Evolutionary conservation across 345 rosid species (phyloP).

Genomic region (Rhizophora apiculata): DNA sequence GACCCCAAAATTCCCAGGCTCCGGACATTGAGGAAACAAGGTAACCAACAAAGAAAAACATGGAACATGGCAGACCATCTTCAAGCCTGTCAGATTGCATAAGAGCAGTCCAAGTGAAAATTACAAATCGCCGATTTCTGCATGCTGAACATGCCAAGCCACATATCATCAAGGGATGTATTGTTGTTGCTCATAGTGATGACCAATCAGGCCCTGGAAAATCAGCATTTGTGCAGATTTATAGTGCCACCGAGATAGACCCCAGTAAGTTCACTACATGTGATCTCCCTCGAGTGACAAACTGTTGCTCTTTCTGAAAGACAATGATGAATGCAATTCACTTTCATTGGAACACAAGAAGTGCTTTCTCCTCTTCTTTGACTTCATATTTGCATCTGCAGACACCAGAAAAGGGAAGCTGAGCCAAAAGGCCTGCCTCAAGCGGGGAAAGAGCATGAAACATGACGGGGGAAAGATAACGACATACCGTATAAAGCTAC

Average conservation of each 20-base stretch:
- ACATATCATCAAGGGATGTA: conserved; percentile 33
- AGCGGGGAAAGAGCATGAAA: conserved; percentile 35
- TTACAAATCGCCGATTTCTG: neutral
- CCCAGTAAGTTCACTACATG: conserved; percentile 33
- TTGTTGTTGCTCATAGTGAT: conserved; percentile 30
- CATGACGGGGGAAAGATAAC: conserved; percentile 24
- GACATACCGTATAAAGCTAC: conserved; percentile 32
- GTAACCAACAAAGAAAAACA: neutral
- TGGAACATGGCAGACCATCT: conserved; percentile 4
- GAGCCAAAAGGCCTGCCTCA: conserved; percentile 40
- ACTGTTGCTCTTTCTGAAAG: neutral
- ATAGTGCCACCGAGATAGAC: conserved; percentile 42
- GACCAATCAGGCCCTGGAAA: conserved; percentile 51
- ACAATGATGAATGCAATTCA: neutral
- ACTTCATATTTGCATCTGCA: conserved; percentile 11
- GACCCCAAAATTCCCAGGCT: too few species aligned
- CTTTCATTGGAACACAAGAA: neutral
- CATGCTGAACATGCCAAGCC: conserved; percentile 1
- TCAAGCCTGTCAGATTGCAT: conserved; percentile 9
- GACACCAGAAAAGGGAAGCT: conserved; percentile 42
- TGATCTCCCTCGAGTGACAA: neutral
- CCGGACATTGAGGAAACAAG: neutral
- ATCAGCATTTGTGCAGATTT: conserved; percentile 41
- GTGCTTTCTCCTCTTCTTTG: neutral
- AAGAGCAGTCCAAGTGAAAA: conserved; percentile 8